Evolutionary conservation across 176 grass and related monocot species (phyloP).

Genomic region (Puccinellia tenuiflora): DNA sequence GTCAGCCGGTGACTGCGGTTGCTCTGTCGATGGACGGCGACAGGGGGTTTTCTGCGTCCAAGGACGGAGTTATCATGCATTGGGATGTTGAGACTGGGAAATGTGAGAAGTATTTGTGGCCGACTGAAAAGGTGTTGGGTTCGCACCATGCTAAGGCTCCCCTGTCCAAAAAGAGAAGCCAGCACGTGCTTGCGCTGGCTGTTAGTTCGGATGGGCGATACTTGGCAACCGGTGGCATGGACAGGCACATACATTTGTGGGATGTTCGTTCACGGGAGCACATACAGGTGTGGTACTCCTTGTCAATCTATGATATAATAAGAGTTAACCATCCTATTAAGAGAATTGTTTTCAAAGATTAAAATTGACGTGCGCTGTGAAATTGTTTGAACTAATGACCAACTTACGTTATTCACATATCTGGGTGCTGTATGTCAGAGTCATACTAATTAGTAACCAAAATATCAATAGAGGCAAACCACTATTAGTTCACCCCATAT

Average conservation of each 20-base stretch:
- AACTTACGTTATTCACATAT: background rate
- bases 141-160: conserved; percentile 56
- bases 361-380: background rate
- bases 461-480: background rate
- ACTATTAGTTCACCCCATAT: background rate
- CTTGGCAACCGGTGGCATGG: conserved; percentile 57
- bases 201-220: conserved; percentile 57
- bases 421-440: background rate
- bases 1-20: conserved; percentile 46
- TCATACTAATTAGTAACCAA: background rate
- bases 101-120: conserved; percentile 60
- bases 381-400: background rate
- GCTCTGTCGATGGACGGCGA: conserved; percentile 45
- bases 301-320: background rate
- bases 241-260: conserved; percentile 66
- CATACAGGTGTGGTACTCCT: conserved; percentile 38
- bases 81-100: conserved; percentile 62
- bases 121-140: conserved; percentile 40
- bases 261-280: conserved; percentile 56
- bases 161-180: conserved; percentile 43
- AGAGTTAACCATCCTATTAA: background rate
- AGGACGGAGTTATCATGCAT: conserved; percentile 59
- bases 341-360: background rate
- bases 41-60: conserved; percentile 61
- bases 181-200: conserved; percentile 45